Percentiles rank a stretch among this genome's conserved stretches.
phyloP scores from a whole-genome alignment of 2,329 filamentous ascomycete species.

The Exophiala aquamarina region DNA sequence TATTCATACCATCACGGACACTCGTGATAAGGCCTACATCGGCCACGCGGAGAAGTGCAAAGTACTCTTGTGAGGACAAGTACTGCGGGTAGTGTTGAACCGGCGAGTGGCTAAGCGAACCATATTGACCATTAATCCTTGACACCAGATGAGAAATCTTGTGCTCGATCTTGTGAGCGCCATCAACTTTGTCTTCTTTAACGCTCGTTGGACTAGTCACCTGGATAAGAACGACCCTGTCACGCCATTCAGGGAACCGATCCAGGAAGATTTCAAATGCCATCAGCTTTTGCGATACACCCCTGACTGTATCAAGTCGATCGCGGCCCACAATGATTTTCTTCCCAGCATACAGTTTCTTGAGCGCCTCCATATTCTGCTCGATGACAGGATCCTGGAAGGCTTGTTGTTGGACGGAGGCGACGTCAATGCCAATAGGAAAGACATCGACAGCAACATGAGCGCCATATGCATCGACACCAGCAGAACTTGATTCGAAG shows the following conservation, averaged over 20 bases:
- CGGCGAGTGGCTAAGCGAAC: slow-evolving; percentile 83
- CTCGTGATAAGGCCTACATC: slow-evolving; percentile 94
- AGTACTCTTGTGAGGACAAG: slow-evolving; percentile 85
- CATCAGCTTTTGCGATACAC: slow-evolving; percentile 93
- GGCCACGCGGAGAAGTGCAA: slow-evolving; percentile 83
- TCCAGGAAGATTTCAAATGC: slow-evolving; percentile 92
- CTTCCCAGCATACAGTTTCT: slow-evolving; percentile 78
- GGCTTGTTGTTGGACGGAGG: slow-evolving; percentile 71
- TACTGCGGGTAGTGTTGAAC: slow-evolving; percentile 96
- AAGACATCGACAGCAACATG: slow-evolving; percentile 91
- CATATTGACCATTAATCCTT: slow-evolving; percentile 87
- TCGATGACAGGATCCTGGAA: slow-evolving; percentile 70
- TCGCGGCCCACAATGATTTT: slow-evolving; percentile 95
- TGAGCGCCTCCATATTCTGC: slow-evolving; percentile 69
- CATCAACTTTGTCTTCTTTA: slow-evolving; percentile 73
- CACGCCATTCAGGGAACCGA: slow-evolving; percentile 85
- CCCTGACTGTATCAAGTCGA: slow-evolving; percentile 86
- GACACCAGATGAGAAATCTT: slow-evolving; percentile 89
- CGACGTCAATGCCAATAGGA: slow-evolving; percentile 91
- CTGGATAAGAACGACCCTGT: slow-evolving; percentile 90
- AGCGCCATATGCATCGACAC: slow-evolving; percentile 84
- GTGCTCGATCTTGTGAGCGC: slow-evolving; percentile 77
- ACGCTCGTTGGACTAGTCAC: slow-evolving; percentile 85
- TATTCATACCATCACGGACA: slow-evolving; percentile 97
- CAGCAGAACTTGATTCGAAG: slow-evolving; percentile 81